These are phyloP conservation scores for Lepidium campestre DNA, from an alignment of 441 rosid species.

Conservation along the genomic window DNA sequence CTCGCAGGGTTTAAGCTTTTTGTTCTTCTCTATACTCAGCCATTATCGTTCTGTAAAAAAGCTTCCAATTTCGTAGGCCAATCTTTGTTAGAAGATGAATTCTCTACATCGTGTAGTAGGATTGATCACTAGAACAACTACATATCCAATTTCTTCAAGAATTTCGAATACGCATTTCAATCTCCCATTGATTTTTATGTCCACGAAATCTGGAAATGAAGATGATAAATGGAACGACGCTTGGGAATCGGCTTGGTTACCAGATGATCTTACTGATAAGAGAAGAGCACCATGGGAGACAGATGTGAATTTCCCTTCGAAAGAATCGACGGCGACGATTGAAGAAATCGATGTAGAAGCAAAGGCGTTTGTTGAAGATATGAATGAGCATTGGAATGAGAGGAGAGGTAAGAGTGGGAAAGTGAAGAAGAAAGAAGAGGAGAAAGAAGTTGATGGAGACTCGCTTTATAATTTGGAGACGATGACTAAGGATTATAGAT, in stretches of 20 bases:
- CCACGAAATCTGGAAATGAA: conserved; percentile 37
- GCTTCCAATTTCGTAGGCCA: background rate
- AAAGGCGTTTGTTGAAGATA: conserved; percentile 91
- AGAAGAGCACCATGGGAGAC: conserved; percentile 70
- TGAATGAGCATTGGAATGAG: conserved; percentile 85
- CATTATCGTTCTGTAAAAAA: background rate
- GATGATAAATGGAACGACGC: conserved; percentile 89
- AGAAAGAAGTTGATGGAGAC: conserved; percentile 15
- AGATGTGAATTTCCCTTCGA: conserved; percentile 55
- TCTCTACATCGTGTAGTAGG: conserved; percentile 13
- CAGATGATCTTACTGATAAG: conserved; percentile 56
- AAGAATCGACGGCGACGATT: background rate
- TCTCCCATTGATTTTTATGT: conserved; percentile 13
- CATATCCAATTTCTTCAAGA: background rate
- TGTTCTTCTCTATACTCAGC: background rate
- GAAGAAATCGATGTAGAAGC: conserved; percentile 64
- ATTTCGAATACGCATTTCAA: background rate
- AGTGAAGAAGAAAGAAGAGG: conserved; percentile 21
- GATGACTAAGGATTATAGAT: conserved; percentile 74
- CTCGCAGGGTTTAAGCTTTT: background rate
- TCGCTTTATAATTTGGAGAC: conserved; percentile 75
- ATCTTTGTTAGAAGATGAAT: conserved; percentile 17
- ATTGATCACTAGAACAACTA: conserved; percentile 15
- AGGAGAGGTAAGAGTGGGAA: conserved; percentile 42
- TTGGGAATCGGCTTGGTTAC: conserved; percentile 93